Base-by-base conservation (phyloP, 1,284 basidiomycete species). In the Hemileccinum hortonii region DNA sequence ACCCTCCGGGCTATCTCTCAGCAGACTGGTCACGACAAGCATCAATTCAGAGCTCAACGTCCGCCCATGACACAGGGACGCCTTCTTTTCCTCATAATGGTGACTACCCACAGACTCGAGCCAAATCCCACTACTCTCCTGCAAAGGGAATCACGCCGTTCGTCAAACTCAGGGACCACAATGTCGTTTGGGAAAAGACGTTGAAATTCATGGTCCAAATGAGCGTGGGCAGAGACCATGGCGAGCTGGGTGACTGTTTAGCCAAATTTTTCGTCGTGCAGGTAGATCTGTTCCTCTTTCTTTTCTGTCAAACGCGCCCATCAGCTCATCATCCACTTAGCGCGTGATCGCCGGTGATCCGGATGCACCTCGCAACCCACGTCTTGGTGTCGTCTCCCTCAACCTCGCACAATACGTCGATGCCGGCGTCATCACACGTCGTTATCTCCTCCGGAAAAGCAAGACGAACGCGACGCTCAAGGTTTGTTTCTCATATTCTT, bases 381-480 rank as follows among this genome's bases (percentile, higher is more conserved):
- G 81, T 3, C 74, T 91, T 1, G 90, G 90, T 3, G 75, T 75
- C 7, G 75, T 91, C 11, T 74, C 79, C 53, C 73, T 92, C 48
- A 87, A 92, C 62, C 76, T 92, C 4, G 84, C 90, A 3, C 85
- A 91, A 62, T 92, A 91, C 59, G 86, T 83, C 10, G 78, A 79
- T 45, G 71, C 74, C 11, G 85, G 86, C 3, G 70, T 75, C 15
- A 79, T 91, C 26, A 84, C 82, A 3, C 77, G 90, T 16, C 77
- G 82, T 21, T 90, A 90, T 67, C 76, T 92, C 15, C 73, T 92
- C 8, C 74, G 81, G 48, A 79, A 90, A 59, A 89, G 85, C 65
- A 88, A 87, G 69, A 89, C 84, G 40, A 92, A 92, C 58, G 87
- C 90, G 0, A 86, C 84, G 3, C 75, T 92, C 45, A 86, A 84